Evolutionary conservation across 1,139 yeast species (phyloP), one percentile per base, ranked within the genome.

Genomic region (Yamadazyma conglobata): DNA sequence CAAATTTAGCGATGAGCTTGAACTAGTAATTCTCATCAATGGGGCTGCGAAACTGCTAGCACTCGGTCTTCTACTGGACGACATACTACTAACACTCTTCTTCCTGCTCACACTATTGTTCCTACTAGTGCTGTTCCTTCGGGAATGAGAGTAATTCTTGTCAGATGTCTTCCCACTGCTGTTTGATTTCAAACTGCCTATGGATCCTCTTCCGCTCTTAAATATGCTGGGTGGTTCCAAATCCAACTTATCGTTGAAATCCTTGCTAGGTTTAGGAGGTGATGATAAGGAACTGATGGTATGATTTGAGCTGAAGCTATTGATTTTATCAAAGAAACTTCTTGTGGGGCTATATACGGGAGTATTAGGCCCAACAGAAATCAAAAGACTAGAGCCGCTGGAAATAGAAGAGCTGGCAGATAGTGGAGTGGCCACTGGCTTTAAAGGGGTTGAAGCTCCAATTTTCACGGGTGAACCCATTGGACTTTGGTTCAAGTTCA

Each of bases 141-240:
- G n/a, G n/a, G n/a, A n/a, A n/a, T n/a, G n/a, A n/a, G n/a, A n/a
- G n/a, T n/a, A n/a, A n/a, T n/a, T n/a, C n/a, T n/a, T n/a, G n/a
- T n/a, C n/a, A n/a, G n/a, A n/a, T n/a, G n/a, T n/a, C n/a, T n/a
- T n/a, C n/a, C n/a, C n/a, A 2, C 22, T 24, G 4, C 22, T 10
- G 7, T 17, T 17, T 10, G 30, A 25, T 7, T 20, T 5, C 30
- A 30, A 4, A 25, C 20, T 13, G 32, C 29, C 12, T 28, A 32
- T 5, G 17, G 22, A 21, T 5, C 25, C 10, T 22, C 25, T 12
- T 7, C 33, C 21, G 11, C 28, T 21, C 20, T 36, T 55, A 32
- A 64, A 63, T 6, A 60, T 46, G 7, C 60, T 60, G 4, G 71
- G 73, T 2, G 72, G 73, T 29, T 52, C 67, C 42, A 64, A 50